These are phyloP conservation scores for Litchi chinensis DNA, from an alignment of 345 rosid species.

Conservation along the genomic window DNA sequence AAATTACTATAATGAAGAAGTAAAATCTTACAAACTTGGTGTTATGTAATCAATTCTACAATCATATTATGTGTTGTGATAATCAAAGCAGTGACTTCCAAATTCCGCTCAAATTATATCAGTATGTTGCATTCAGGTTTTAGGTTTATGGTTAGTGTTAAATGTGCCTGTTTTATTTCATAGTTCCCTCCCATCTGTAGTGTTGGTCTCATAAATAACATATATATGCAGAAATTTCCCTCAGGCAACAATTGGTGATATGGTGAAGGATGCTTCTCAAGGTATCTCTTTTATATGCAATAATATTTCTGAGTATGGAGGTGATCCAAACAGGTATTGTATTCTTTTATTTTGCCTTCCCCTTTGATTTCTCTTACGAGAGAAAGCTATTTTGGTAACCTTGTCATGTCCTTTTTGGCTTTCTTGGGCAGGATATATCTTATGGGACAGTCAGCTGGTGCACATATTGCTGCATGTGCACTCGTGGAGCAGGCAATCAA, in stretches of 20 bases:
- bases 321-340: constrained; percentile 81
- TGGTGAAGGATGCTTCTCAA: constrained; percentile 87
- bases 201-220: constrained; percentile 14
- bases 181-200: neutral
- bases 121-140: neutral
- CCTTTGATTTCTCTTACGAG: neutral
- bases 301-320: constrained; percentile 83
- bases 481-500: constrained; percentile 89
- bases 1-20: neutral
- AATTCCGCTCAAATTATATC: neutral
- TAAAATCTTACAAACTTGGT: neutral
- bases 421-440: constrained; percentile 63
- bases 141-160: neutral
- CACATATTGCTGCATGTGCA: constrained; percentile 91
- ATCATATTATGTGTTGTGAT: neutral
- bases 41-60: neutral
- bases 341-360: neutral
- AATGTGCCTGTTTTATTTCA: neutral
- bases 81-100: neutral
- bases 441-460: constrained; percentile 99
- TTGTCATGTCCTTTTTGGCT: constrained; percentile 6
- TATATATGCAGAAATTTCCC: constrained; percentile 81
- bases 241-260: constrained; percentile 90
- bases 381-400: neutral
- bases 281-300: constrained; percentile 90